Evolutionary conservation across 2,329 filamentous ascomycete species (phyloP), one percentile per base, ranked within the genome.

Genomic region (Calonectria pseudoturangicola): DNA sequence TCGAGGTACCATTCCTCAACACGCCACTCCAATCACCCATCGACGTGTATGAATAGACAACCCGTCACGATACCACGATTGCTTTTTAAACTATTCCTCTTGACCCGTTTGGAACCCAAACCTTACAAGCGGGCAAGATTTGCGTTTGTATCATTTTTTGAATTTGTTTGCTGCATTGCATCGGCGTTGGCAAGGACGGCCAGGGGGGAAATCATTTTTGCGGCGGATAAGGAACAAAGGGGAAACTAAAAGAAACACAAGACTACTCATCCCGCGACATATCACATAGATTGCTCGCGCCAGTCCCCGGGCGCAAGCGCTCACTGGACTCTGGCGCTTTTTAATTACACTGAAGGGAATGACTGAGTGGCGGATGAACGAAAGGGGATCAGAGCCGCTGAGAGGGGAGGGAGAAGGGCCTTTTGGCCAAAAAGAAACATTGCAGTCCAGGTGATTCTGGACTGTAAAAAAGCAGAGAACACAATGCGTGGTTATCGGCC

Each of bases 91-190:
- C 71, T 68, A 71, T 54, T 60, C 16, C 30, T 50, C 48, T 66
- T 72, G 54, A 68, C 64, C 48, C 67, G 65, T 36, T 73, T 77
- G 81, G 79, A 60, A 45, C 12, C 21, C 36, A 62, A 66, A 71
- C 79, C 80, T 76, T 77, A 77, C 67, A 78, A 67, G 68, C 48
- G 64, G 36, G 45, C 51, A 63, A 66, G 58, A 73, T 51, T 54
- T 72, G 79, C 77, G 79, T 81, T 79, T 86, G 84, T 85, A 86
- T 80, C 81, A 83, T 81, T 82, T 84, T 77, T 77, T 73, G 77
- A 79, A 80, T 79, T 76, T 68, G 73, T 81, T 77, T 68, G 74
- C 70, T 87, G 89, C 89, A 90, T 91, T 88, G 89, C 89, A 90
- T 79, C 83, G 89, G 89, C 89, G 89, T 91, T 90, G 81, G 84